Percentiles rank a stretch among this genome's conserved stretches.
phyloP scores from a whole-genome alignment of 768 basidiomycete species.

The Tulasnella sp. region DNA sequence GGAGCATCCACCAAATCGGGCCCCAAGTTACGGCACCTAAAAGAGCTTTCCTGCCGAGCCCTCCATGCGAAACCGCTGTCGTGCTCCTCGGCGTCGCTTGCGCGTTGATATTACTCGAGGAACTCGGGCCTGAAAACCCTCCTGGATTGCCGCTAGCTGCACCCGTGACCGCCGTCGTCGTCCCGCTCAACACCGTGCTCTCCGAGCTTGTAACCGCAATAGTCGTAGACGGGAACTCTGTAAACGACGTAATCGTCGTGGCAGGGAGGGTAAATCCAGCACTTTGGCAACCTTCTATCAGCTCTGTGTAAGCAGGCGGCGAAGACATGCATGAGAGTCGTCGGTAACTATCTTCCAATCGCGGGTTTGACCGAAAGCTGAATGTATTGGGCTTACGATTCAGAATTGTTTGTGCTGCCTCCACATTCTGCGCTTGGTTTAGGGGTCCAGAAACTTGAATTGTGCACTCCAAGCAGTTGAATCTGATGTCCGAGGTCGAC shows the following conservation, averaged over 20 bases:
- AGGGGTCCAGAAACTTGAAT: background rate
- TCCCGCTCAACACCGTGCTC: background rate
- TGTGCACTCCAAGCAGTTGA: background rate
- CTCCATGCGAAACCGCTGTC: background rate
- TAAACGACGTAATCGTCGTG: background rate
- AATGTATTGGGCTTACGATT: background rate
- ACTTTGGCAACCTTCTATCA: background rate
- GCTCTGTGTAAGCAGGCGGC: background rate
- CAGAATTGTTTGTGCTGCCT: background rate
- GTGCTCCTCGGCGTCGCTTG: background rate
- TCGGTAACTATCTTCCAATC: background rate
- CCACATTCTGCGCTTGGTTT: background rate
- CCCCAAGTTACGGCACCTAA: background rate
- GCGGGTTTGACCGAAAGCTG: background rate
- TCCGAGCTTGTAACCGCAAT: background rate
- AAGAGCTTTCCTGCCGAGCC: background rate
- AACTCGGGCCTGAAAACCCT: background rate
- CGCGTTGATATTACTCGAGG: background rate
- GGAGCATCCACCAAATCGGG: background rate
- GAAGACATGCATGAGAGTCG: background rate
- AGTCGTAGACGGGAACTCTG: background rate
- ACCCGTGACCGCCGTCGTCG: background rate
- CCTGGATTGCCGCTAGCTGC: background rate
- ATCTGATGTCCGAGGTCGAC: too few relatives aligned
- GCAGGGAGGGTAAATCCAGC: background rate